Conservation (phyloP, 257 asterid genomes). For the Anisodus acutangulus region DNA sequence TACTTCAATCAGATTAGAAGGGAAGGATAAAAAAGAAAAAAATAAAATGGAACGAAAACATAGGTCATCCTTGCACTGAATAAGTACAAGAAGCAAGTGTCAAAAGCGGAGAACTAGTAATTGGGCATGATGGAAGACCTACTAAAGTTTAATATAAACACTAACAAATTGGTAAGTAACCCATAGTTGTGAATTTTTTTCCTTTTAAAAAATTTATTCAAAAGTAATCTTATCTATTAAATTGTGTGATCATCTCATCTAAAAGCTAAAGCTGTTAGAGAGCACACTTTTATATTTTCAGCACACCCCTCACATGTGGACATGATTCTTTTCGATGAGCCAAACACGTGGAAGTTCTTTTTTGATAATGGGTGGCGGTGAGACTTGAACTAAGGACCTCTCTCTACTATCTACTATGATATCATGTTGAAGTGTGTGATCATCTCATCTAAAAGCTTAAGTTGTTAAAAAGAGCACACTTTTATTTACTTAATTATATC, state of each 20-base stretch:
- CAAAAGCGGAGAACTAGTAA: constrained; percentile 17
- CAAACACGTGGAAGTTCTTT: background rate
- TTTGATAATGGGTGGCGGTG: background rate
- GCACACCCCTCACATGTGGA: background rate
- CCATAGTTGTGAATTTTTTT: constrained; percentile 2
- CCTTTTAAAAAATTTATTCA: background rate
- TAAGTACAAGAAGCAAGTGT: background rate
- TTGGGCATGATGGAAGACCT: background rate
- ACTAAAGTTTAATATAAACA: background rate
- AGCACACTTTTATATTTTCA: background rate
- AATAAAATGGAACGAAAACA: background rate
- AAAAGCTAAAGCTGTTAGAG: background rate
- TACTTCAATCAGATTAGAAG: constrained; percentile 19
- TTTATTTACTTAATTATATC: background rate
- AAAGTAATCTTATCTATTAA: background rate
- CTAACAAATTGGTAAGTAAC: constrained; percentile 9
- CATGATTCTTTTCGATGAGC: background rate
- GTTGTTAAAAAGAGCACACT: background rate
- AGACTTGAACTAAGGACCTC: background rate
- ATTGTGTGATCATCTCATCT: background rate
- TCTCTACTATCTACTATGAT: background rate
- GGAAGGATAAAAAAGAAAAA: background rate
- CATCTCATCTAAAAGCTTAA: background rate
- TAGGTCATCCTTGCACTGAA: background rate
- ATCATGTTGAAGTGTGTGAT: background rate